Percentiles rank a stretch among this genome's conserved stretches.
These are phyloP conservation scores for Raffaelea deltoideospora DNA, from an alignment of 2,329 filamentous ascomycete species.

Conservation along the genomic window DNA sequence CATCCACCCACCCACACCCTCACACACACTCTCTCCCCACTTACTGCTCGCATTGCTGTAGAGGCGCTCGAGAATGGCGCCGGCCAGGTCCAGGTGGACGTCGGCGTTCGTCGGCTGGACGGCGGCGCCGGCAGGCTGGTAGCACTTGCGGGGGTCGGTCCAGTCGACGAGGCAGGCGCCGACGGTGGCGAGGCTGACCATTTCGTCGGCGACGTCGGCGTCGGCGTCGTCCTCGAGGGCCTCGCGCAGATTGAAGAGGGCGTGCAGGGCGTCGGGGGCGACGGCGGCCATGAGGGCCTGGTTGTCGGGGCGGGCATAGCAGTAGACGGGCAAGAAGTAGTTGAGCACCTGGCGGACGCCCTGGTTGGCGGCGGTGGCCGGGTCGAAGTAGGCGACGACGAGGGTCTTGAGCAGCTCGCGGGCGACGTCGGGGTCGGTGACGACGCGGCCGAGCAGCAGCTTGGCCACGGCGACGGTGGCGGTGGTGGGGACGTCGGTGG, in stretches of 20 bases:
- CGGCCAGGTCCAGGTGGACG: constrained; percentile 66
- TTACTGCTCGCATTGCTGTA: constrained; percentile 52
- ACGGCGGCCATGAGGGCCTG: constrained; percentile 67
- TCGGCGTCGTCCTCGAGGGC: constrained; percentile 61
- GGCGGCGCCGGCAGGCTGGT: constrained; percentile 33
- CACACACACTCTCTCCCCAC: no score
- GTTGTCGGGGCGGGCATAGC: constrained; percentile 70
- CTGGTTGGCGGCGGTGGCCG: constrained; percentile 64
- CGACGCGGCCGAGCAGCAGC: constrained; percentile 64
- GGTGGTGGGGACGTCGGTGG: constrained; percentile 62
- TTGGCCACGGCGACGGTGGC: constrained; percentile 75
- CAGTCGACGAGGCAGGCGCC: constrained; percentile 80
- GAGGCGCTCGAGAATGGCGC: constrained; percentile 61
- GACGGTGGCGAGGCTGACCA: constrained; percentile 65
- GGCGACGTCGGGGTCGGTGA: constrained; percentile 52
- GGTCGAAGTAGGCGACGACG: constrained; percentile 79
- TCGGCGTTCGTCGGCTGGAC: constrained; percentile 55
- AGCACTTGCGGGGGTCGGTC: constrained; percentile 82
- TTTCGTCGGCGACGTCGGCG: constrained; percentile 58
- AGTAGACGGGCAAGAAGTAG: constrained; percentile 92
- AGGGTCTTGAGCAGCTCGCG: constrained; percentile 71
- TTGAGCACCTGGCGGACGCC: constrained; percentile 73
- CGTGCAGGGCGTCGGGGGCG: constrained; percentile 58
- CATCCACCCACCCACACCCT: no score
- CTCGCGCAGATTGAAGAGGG: constrained; percentile 58